phyloP scores from a whole-genome alignment of 768 basidiomycete genomes.

The Sistotremastrum niveocremeum region DNA sequence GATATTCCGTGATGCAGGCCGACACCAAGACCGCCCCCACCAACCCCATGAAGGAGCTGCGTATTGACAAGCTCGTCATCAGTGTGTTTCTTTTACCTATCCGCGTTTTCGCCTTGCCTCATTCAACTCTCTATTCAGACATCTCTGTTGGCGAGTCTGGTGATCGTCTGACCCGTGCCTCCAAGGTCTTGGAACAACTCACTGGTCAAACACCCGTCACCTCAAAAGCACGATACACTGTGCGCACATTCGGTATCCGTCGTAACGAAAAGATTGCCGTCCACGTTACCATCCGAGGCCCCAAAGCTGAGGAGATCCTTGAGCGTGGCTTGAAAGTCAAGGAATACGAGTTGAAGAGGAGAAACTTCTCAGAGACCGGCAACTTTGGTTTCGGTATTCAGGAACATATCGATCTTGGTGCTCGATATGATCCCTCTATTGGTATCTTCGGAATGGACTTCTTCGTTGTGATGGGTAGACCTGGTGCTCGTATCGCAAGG shows the following conservation, averaged over 20 bases:
- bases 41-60: slow-evolving; percentile 93
- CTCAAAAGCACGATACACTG: slow-evolving; percentile 99
- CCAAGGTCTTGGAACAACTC: slow-evolving; percentile 98
- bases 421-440: slow-evolving; percentile 94
- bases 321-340: slow-evolving; percentile 99
- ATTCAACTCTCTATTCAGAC: slow-evolving; percentile 36
- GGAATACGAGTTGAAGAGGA: slow-evolving; percentile 96
- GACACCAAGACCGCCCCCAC: slow-evolving; percentile 79
- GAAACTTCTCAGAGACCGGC: slow-evolving; percentile 96
- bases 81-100: slow-evolving; percentile 48
- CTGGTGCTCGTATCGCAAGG: slow-evolving; percentile 82
- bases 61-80: slow-evolving; percentile 98
- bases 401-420: slow-evolving; percentile 98
- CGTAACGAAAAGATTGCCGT: slow-evolving; percentile 99
- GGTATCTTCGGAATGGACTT: slow-evolving; percentile 99
- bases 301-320: slow-evolving; percentile 98
- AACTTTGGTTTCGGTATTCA: slow-evolving; percentile 99
- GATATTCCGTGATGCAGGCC: slow-evolving; percentile 34
- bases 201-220: slow-evolving; percentile 99
- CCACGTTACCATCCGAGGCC: slow-evolving; percentile 96
- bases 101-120: slow-evolving; percentile 3
- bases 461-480: slow-evolving; percentile 94
- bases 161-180: slow-evolving; percentile 96
- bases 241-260: slow-evolving; percentile 97
- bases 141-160: slow-evolving; percentile 99